Base-by-base conservation (phyloP, 2,329 filamentous ascomycete genomes). In the Cephalotrichum gorgonifer region DNA sequence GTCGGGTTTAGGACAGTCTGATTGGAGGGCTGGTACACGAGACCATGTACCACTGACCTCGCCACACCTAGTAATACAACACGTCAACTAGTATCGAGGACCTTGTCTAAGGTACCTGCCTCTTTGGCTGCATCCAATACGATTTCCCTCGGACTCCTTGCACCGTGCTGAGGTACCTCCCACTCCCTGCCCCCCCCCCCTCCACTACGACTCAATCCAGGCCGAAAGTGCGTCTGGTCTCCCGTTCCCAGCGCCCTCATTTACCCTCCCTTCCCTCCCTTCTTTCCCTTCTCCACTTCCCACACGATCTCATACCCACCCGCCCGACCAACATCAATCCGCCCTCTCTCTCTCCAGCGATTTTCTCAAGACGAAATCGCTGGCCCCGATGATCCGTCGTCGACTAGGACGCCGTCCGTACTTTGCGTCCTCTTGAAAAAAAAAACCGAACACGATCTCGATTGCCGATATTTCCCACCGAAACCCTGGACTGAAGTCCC, bases 401-500 rank as follows among this genome's bases (percentile, higher is more conserved):
- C 46, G 46, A 48, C 31, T 48, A 27, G 46, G 46, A 48, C 46
- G 46, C 33, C 28, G 46, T 17, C n/a, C n/a, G n/a, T n/a, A n/a
- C 38, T 31, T 38, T 38, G 46, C 43, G 46, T 42, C 35, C 46
- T 27, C 23, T 30, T 12, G 12, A 14, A 39, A 15, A 31, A 31
- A 7, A 8, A 5, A 12, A 11, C 46, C 25, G 38, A 48, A n/a
- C n/a, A n/a, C n/a, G n/a, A n/a, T n/a, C 38, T 42, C 46, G 46
- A 48, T 42, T 41, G 46, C 42, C 28, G 28, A 38, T 27, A n/a
- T 30, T 47, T 14, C 14, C 35, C 28, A 46, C 28, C 43, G 39
- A 30, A 26, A 49, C 22, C 46, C 45, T 48, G 51, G 73, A 71
- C 71, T 78, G 75, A 78, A 68, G 69, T 65, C 62, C 54, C 62